Base-by-base conservation (phyloP, 495 filamentous ascomycete genomes). In the Copromyces sp. region DNA sequence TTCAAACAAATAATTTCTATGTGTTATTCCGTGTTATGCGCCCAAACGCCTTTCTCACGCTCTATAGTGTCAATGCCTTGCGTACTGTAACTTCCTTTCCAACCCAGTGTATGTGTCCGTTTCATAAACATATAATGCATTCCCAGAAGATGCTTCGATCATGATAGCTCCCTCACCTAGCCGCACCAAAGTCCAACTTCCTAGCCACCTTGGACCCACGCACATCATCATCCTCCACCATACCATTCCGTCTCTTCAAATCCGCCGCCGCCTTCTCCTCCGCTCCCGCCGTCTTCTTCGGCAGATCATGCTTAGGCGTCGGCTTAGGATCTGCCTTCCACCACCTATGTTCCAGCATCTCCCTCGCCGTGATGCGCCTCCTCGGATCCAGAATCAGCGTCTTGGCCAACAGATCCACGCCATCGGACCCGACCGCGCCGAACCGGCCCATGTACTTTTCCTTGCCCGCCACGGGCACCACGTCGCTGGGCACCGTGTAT, bases 361-460 rank as follows among this genome's bases (percentile, higher is more conserved):
- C 86, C 44, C 87, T 81, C 2, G 94, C 92, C 2, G 90, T 93
- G 70, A 90, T 88, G 44, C 96, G 85, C 79, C 92, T 94, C 75
- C 89, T 86, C 38, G 96, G 96, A 81, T 99, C 94, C 68, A 98
- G 85, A 9, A 85, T 84, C 70, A 97, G 85, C 88, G 97, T 98
- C 69, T 88, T 88, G 86, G 94, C 91, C 74, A 99, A 81, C 74
- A 98, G 80, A 79, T 98, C 94, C 29, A 94, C 92, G 44, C 95
- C 96, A 71, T 92, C 89, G 38, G 87, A 81, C 5, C 94, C 94
- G 17, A 92, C 88, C 4, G 91, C 91, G 17, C 90, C 89, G 75
- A 99, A 98, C 61, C 86, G 86, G 20, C 81, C 80, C 77, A 90
- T 81, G 80, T 90, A 97, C 72, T 91, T 88, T 11, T 93, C 90